A percentile compares a stretch with the other conserved stretches of the same genome.
phyloP scores from a whole-genome alignment of 805 yeast genomes.

The Saturnispora dispora region DNA sequence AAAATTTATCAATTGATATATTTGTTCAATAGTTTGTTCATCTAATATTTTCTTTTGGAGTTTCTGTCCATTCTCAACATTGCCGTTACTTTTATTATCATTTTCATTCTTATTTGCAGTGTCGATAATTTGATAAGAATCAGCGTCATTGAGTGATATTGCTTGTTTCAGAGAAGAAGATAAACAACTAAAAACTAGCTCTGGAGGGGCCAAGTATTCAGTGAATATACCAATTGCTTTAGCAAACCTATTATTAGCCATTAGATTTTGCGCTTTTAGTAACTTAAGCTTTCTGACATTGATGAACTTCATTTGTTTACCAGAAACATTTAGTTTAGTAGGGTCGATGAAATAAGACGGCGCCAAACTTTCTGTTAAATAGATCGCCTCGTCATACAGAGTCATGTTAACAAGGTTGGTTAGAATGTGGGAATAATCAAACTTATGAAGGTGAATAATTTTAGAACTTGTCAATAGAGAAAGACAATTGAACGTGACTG shows the following conservation, averaged over 20 bases:
- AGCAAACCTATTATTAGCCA: slow-evolving; percentile 25
- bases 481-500: slow-evolving; percentile 20
- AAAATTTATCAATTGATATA: slow-evolving; percentile 34
- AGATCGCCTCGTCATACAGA: slow-evolving; percentile 36
- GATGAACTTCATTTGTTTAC: slow-evolving; percentile 25
- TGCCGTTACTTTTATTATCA: no score
- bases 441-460: slow-evolving; percentile 22
- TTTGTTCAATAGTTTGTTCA: slow-evolving; percentile 1
- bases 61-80: no score
- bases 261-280: slow-evolving; percentile 26
- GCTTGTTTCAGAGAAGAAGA: slow-evolving; percentile 27
- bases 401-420: slow-evolving; percentile 22
- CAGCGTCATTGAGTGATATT: background rate
- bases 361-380: slow-evolving; percentile 29
- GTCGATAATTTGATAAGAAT: background rate
- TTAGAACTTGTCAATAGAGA: slow-evolving; percentile 23
- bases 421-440: slow-evolving; percentile 16
- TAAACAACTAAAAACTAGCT: slow-evolving; percentile 36
- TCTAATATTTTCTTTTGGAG: background rate
- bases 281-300: slow-evolving; percentile 38
- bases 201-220: slow-evolving; percentile 53
- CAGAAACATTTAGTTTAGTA: slow-evolving; percentile 10
- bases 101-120: no score
- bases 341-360: slow-evolving; percentile 17
- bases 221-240: slow-evolving; percentile 38